Base-by-base conservation (phyloP, 495 filamentous ascomycete species). In the Neurospora sp. region DNA sequence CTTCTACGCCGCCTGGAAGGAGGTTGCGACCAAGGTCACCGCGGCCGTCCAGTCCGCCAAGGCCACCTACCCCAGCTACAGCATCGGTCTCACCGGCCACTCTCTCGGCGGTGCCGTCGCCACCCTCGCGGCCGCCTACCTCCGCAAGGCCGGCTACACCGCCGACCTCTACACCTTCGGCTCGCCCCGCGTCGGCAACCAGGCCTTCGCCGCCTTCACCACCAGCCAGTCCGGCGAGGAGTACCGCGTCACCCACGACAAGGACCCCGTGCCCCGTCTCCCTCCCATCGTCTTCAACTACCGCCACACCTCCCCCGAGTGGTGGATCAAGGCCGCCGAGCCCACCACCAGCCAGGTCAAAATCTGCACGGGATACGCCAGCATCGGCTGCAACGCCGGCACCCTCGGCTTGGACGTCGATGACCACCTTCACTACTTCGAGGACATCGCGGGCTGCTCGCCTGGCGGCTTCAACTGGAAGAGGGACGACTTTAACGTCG, bases 91-190 rank as follows among this genome's bases (percentile, higher is more conserved):
- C 23, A 91, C 89, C 0, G 92, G 92, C 8, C 91, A 93, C 83
- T 90, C 88, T 40, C 85, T 92, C 16, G 92, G 92, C 23, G 92
- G 79, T 59, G 91, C 92, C 4, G 78, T 93, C 39, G 90, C 87
- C 27, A 87, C 85, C 0, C 73, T 94, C 1, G 90, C 86, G 0
- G 89, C 88, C 0, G 87, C 84, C 12, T 85, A 86, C 72, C 79
- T 92, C 72, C 85, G 89, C 6, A 86, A 86, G 62, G 75, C 78
- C 11, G 89, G 88, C 10, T 72, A 76, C 54, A 71, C 48, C 23
- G 75, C 78, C 37, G 84, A 85, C 76, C 75, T 85, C 31, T 92
- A 91, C 80, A 90, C 88, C 7, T 93, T 87, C 78, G 92, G 90
- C 73, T 83, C 87, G 39, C 92, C 92, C 4, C 90, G 90, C 38